Conservation (phyloP, 1,284 basidiomycete species). For the Papiliotrema nemorosa region DNA sequence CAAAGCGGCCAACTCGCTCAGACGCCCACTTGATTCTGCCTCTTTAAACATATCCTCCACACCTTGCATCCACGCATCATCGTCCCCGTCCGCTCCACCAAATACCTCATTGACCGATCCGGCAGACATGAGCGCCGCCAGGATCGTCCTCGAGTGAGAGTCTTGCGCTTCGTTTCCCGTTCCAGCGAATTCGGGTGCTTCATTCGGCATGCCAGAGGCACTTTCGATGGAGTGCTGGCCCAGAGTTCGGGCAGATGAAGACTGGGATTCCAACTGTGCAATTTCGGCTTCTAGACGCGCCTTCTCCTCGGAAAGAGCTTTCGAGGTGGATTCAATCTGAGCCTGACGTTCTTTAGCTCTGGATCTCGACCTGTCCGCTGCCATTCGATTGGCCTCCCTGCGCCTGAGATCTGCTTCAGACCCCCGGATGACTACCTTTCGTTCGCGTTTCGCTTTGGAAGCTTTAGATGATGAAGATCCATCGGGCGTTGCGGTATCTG, state of each 20-base stretch:
- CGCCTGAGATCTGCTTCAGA: constrained; percentile 34
- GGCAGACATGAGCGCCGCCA: constrained; percentile 35
- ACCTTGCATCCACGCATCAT: constrained; percentile 38
- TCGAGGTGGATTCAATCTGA: constrained; percentile 34
- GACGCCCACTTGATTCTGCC: constrained; percentile 29
- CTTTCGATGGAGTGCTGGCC: too few species aligned
- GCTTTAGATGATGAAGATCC: not conserved
- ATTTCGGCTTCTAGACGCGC: constrained; percentile 36
- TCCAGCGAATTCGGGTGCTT: too few species aligned
- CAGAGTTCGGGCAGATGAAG: too few species aligned
- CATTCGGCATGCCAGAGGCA: too few species aligned
- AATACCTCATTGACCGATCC: constrained; percentile 17
- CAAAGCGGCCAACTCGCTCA: constrained; percentile 42
- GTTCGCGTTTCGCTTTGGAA: constrained; percentile 7
- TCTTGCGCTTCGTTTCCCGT: constrained; percentile 17
- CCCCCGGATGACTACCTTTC: constrained; percentile 11
- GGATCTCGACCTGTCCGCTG: constrained; percentile 43
- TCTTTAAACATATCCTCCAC: constrained; percentile 37
- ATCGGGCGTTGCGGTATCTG: not conserved
- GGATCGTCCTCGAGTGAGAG: constrained; percentile 35
- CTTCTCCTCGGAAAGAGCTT: constrained; percentile 39
- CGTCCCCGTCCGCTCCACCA: constrained; percentile 20
- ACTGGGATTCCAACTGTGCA: constrained; percentile 17
- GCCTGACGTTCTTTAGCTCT: constrained; percentile 36
- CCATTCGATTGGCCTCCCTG: constrained; percentile 47